Conservation (phyloP, 768 basidiomycete genomes). For the Ramaria sp. region DNA sequence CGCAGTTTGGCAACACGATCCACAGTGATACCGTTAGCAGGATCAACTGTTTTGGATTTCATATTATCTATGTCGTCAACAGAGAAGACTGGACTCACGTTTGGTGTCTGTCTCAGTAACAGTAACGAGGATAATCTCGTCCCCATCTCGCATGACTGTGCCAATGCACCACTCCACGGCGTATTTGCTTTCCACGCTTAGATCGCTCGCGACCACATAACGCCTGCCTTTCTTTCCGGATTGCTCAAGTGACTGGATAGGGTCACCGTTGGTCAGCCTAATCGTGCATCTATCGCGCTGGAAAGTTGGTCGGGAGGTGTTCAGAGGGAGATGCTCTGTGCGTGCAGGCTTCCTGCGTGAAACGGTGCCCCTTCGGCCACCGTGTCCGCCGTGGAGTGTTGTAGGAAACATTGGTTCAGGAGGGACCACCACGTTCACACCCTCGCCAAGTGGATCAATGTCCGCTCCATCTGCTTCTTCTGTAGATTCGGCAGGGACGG, state of each 20-base stretch:
- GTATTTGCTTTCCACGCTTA: constrained; percentile 89
- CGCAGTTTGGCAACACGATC: constrained; percentile 74
- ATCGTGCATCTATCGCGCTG: constrained; percentile 91
- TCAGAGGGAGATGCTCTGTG: constrained; percentile 53
- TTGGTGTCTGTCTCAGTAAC: constrained; percentile 90
- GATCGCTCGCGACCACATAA: constrained; percentile 89
- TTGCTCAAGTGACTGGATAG: constrained; percentile 38
- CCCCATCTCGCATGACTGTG: constrained; percentile 89
- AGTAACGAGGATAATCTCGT: constrained; percentile 84
- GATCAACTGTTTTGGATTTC: constrained; percentile 41
- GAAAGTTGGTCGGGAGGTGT: constrained; percentile 72
- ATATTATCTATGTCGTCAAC: background rate
- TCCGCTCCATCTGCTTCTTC: constrained; percentile 42
- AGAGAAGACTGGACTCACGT: constrained; percentile 35
- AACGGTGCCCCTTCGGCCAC: constrained; percentile 18
- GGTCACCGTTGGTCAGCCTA: constrained; percentile 77
- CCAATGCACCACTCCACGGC: constrained; percentile 98
- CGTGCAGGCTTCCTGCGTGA: constrained; percentile 48
- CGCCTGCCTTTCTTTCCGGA: constrained; percentile 45
- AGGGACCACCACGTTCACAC: constrained; percentile 80
- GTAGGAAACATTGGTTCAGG: constrained; percentile 75
- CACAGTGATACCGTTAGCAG: constrained; percentile 53
- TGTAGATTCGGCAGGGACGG: constrained; percentile 20
- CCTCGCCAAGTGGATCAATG: constrained; percentile 81
- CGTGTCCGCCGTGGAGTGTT: constrained; percentile 43